Conservation (phyloP, 371 early-diverging fungal genomes). For the Apophysomyces trapeziformis region DNA sequence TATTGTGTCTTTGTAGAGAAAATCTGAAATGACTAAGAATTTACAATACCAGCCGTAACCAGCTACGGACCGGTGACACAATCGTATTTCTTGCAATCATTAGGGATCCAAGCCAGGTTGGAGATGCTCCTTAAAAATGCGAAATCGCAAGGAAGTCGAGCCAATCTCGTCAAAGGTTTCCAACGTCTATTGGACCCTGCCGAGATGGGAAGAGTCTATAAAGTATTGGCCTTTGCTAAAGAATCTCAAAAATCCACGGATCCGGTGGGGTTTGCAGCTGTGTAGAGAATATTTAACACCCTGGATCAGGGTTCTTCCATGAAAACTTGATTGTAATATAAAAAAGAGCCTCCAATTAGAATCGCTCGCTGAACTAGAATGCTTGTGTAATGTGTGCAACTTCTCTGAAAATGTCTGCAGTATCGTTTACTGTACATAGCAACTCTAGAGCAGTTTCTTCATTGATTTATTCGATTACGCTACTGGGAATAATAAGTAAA, state of each 20-base stretch:
- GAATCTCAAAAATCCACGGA: conserved; percentile 11
- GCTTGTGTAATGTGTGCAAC: too few relatives aligned
- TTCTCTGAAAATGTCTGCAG: too few relatives aligned
- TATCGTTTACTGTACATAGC: too few relatives aligned
- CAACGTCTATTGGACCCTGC: conserved; percentile 76
- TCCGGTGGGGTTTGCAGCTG: conserved; percentile 23
- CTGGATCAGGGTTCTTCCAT: background rate
- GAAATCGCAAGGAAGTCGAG: conserved; percentile 49
- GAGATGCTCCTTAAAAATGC: conserved; percentile 71
- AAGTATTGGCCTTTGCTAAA: conserved; percentile 73
- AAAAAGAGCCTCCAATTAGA: conserved; percentile 45
- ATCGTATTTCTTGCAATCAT: conserved; percentile 73
- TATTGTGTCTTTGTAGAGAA: conserved; percentile 11
- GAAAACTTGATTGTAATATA: conserved; percentile 8
- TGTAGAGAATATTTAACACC: background rate
- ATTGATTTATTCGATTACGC: too few relatives aligned
- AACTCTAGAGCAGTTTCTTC: too few relatives aligned
- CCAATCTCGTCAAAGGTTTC: conserved; percentile 69
- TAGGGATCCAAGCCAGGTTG: conserved; percentile 86
- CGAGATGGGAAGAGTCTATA: conserved; percentile 83
- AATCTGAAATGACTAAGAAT: background rate
- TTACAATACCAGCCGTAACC: conserved; percentile 22
- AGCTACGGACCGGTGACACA: conserved; percentile 86
- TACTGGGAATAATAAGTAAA: too few relatives aligned
- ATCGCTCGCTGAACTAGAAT: too few relatives aligned